Evolutionary conservation across 75 land plant genomes (phyloP), one percentile per base, ranked within the genome.

Genomic region (Adiantum capillusveneris): DNA sequence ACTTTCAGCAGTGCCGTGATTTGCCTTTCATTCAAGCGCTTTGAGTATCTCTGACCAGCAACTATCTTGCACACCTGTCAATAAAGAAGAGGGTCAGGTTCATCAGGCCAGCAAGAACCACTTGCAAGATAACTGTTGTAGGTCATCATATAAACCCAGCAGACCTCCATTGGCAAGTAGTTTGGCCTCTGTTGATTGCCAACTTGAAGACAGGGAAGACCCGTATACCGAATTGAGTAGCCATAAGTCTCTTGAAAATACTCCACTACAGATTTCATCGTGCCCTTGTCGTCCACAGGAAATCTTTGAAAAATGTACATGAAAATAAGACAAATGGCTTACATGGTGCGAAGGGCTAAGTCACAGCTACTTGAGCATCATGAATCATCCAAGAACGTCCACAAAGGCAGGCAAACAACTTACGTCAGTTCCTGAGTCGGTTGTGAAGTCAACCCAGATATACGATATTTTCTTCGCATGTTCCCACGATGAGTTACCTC

Each of bases 401-500:
- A n/a, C n/a, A n/a, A n/a, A n/a, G n/a, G n/a, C n/a, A n/a, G n/a
- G n/a, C n/a, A n/a, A n/a, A n/a, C n/a, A n/a, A n/a, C n/a, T n/a
- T n/a, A n/a, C n/a, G 74, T 75, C 0, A 91, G 75, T 25, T 91
- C 88, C 36, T 84, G 73, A 0, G 97, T 91, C 11, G 97, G 83
- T 63, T 84, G 86, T 16, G 85, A 64, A 11, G 97, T 88, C 30
- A 91, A 41, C 6, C 97, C 86, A 24, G 97, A 84, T 36, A 91
- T 68, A 13, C 97, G 77, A 31, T 91, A 91, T 59, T 88, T 91
- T 59, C 97, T 73, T 6, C 93, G 79, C 61, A 88, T 76, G 45
- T 72, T 87, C 59, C 84, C 97, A 20, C 97, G 62, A 42, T 91
- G 97, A 13, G 97, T 91, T 14, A 91, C 88, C 65, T 91, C 97